Evolutionary conservation across 2,329 filamentous ascomycete species (phyloP), one percentile per base, ranked within the genome.

Genomic region (Trichoderma sp.): DNA sequence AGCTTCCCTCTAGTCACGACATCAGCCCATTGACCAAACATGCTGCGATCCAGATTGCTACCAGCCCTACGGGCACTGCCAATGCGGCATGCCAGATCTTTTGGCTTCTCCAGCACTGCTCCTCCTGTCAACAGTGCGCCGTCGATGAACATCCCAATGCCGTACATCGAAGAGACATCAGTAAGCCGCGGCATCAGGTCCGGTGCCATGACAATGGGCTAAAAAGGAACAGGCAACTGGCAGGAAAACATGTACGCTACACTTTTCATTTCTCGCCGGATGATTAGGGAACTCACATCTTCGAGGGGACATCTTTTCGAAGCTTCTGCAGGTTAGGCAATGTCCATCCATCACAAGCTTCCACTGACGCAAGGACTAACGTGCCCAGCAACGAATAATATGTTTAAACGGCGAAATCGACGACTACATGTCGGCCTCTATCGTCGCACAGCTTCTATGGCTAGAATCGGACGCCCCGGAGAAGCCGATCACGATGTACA

Each of bases 401-500:
- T 97, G 92, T 78, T 87, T 98, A 43, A 97, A 97, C 76, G 95
- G 95, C 76, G 86, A 92, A 77, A 94, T 98, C 69, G 92, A 98
- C 82, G 93, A 97, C 77, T 91, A 88, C 53, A 89, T 96, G 73
- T 97, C 94, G 47, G 95, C 96, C n/a, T 92, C 92, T 53, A 93
- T 98, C 72, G 95, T 98, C 33, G 93, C 96, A 1, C 96, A 99
- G 79, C 89, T 99, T 27, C 91, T 99, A 72, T 99, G 94, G 87
- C 93, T 99, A 80, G 96, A 99, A 85, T 96, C 95, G 76, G 96
- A 99, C 77, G 93, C 93, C 76, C 94, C 95, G 4, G 89, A 96
- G 68, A 97, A 97, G 79, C 92, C 94, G 14, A 98, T 99, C 73
- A 96, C 92, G 64, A 92, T 99, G 79, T 99, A 99, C 81, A 99